Conservation (phyloP, 495 filamentous ascomycete genomes). For the Arthonia radiata region DNA sequence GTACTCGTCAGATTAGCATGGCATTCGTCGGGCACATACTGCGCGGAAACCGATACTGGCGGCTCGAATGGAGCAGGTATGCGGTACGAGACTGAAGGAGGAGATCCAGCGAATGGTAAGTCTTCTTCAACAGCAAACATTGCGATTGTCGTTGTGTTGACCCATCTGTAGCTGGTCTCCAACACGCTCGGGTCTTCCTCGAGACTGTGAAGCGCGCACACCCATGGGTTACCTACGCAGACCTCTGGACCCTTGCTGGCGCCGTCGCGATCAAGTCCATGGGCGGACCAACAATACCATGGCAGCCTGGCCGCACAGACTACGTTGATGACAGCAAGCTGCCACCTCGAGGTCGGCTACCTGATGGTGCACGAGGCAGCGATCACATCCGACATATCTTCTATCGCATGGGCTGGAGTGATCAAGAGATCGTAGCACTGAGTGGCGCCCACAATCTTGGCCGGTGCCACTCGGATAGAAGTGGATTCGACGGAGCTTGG, state of each 20-base stretch:
- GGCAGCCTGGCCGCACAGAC: constrained; percentile 31
- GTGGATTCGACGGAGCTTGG: constrained; percentile 36
- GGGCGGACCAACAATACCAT: constrained; percentile 28
- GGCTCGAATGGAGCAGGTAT: constrained; percentile 32
- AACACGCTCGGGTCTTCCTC: constrained; percentile 36
- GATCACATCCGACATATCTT: constrained; percentile 34
- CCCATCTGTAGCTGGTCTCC: constrained; percentile 36
- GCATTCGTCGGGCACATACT: constrained; percentile 38
- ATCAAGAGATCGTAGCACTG: constrained; percentile 37
- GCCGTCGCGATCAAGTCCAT: constrained; percentile 31
- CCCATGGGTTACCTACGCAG: constrained; percentile 38
- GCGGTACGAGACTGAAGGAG: too few species aligned
- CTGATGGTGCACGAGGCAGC: constrained; percentile 31
- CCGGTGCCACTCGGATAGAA: constrained; percentile 33
- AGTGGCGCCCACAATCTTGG: constrained; percentile 35
- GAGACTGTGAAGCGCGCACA: constrained; percentile 30
- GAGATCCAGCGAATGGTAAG: neutral
- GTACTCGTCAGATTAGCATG: constrained; percentile 37
- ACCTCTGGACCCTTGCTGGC: constrained; percentile 36
- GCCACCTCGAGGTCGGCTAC: constrained; percentile 29
- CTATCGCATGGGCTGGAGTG: constrained; percentile 38
- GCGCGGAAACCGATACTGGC: constrained; percentile 29
- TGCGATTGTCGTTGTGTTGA: constrained; percentile 39
- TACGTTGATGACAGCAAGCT: constrained; percentile 29
- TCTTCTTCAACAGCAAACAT: constrained; percentile 20